Evolutionary conservation across 129 eudicot genomes (phyloP).

Genomic region (Tagetes patula): DNA sequence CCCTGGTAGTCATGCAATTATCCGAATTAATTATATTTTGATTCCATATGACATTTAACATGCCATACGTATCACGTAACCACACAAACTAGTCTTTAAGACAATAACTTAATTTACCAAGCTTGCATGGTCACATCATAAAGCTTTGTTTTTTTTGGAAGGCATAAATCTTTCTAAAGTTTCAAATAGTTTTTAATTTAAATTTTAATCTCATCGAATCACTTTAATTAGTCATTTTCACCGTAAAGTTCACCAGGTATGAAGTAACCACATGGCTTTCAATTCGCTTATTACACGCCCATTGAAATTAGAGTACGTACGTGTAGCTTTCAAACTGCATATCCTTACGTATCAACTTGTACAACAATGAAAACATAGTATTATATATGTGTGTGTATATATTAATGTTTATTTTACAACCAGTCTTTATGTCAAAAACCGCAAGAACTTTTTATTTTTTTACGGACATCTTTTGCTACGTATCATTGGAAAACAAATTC

Average conservation of each 20-base stretch:
- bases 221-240: neutral
- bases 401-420: too few relatives aligned
- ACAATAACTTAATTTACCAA: neutral
- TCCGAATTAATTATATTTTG: neutral
- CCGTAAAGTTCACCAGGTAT: neutral
- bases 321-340: constrained; percentile 8
- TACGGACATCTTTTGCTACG: too few relatives aligned
- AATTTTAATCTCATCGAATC: neutral
- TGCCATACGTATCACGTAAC: constrained; percentile 9
- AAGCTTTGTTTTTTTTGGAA: neutral
- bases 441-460: too few relatives aligned
- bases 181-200: neutral
- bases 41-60: constrained; percentile 9
- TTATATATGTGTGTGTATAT: too few relatives aligned
- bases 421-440: too few relatives aligned
- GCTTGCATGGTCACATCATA: constrained; percentile 8
- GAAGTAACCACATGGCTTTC: neutral
- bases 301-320: neutral
- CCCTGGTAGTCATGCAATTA: neutral
- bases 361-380: neutral
- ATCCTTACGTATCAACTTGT: neutral
- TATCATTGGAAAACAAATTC: too few relatives aligned
- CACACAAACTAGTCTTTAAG: constrained; percentile 2
- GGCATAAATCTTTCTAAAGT: constrained; percentile 5
- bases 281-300: neutral